phyloP scores from a whole-genome alignment of 805 yeast species.

The Ogataea ganodermae region DNA sequence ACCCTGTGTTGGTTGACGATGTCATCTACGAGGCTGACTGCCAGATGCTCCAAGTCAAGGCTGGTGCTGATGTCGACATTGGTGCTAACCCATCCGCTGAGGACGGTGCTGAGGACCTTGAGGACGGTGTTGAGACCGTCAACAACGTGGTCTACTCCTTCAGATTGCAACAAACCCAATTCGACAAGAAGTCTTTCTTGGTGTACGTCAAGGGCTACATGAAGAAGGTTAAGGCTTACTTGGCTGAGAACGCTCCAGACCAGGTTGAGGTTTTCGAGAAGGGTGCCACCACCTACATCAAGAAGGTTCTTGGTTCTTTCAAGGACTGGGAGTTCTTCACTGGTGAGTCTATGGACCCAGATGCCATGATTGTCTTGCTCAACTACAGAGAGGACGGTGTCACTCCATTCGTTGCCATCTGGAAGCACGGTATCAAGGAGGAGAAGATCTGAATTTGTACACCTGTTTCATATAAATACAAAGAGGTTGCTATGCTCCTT shows the following conservation, averaged over 20 bases:
- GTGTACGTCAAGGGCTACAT: constrained; percentile 98
- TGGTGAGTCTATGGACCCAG: constrained; percentile 99
- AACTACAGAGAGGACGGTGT: constrained; percentile 99
- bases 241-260: constrained; percentile 89
- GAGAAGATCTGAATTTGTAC: constrained; percentile 72
- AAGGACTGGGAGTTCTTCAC: constrained; percentile 99
- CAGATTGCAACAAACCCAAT: constrained; percentile 93
- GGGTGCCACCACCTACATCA: constrained; percentile 95
- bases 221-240: constrained; percentile 91
- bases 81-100: constrained; percentile 99
- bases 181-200: constrained; percentile 97
- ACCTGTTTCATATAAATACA: not conserved
- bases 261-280: constrained; percentile 87
- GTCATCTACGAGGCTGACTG: constrained; percentile 98
- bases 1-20: constrained; percentile 79
- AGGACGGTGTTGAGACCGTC: constrained; percentile 85
- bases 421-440: constrained; percentile 97
- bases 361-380: constrained; percentile 95
- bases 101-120: constrained; percentile 81
- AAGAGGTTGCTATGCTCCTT: not conserved
- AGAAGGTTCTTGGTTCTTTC: constrained; percentile 94
- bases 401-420: constrained; percentile 95
- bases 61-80: constrained; percentile 90
- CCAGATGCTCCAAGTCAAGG: constrained; percentile 81
- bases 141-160: constrained; percentile 98